These are phyloP conservation scores for Cytospora piceicola DNA, from an alignment of 2,329 filamentous ascomycete species.

Conservation along the genomic window DNA sequence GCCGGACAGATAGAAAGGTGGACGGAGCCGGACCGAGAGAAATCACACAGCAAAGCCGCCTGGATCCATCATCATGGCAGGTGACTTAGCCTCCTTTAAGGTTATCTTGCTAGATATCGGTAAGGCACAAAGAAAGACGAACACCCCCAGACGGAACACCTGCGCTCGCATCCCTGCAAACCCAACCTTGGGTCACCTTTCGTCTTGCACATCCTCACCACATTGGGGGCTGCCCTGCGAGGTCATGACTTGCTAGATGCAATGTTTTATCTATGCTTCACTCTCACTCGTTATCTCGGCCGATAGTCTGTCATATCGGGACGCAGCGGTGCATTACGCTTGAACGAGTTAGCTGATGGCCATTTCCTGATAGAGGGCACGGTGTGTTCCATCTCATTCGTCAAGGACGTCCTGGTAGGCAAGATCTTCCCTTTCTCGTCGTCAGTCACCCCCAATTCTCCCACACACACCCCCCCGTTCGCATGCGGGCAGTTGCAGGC, in stretches of 20 bases:
- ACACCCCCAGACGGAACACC: constrained; percentile 12
- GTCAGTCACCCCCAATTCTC: constrained; percentile 30
- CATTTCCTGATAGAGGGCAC: constrained; percentile 67
- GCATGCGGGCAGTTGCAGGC: constrained; percentile 24
- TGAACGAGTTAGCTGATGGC: constrained; percentile 47
- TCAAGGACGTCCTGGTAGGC: constrained; percentile 81
- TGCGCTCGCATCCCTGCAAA: constrained; percentile 7
- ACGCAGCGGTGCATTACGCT: constrained; percentile 39
- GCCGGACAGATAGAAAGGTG: neutral
- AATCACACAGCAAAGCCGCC: constrained; percentile 18
- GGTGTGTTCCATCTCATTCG: constrained; percentile 81
- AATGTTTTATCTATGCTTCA: constrained; percentile 12
- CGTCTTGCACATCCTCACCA: constrained; percentile 19
- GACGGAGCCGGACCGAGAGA: neutral
- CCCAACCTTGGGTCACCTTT: neutral
- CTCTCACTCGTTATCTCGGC: constrained; percentile 13
- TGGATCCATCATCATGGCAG: constrained; percentile 41
- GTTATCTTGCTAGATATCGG: constrained; percentile 63
- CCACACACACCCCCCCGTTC: constrained; percentile 29
- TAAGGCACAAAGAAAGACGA: constrained; percentile 40
- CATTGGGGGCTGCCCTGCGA: constrained; percentile 12
- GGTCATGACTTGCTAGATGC: constrained; percentile 28
- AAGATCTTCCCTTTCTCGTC: constrained; percentile 33
- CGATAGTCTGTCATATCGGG: constrained; percentile 27
- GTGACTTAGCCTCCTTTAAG: constrained; percentile 42